Percentiles rank a stretch among this genome's conserved stretches.
phyloP scores from a whole-genome alignment of 768 basidiomycete species.

The Coprinopsis sp. region DNA sequence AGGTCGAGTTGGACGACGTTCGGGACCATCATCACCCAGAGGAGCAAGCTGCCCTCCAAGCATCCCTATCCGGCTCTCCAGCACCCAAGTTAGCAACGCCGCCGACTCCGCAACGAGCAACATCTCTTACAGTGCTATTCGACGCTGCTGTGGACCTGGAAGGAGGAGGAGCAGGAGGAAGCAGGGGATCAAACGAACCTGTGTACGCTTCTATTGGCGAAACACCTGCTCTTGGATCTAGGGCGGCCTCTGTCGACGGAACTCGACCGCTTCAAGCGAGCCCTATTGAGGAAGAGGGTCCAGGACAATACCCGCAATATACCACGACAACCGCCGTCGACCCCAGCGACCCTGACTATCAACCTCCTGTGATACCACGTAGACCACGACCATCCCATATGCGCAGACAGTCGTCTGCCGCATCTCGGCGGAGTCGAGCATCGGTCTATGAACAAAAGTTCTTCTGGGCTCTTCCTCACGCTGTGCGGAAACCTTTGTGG shows the following conservation, averaged over 20 bases:
- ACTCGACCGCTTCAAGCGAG: too few relatives aligned
- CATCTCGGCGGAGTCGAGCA: conserved; percentile 25
- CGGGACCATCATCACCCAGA: conserved; percentile 32
- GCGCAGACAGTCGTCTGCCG: conserved; percentile 12
- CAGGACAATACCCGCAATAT: too few relatives aligned
- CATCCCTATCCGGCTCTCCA: not conserved
- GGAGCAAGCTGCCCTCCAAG: conserved; percentile 8
- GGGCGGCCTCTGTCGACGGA: too few relatives aligned
- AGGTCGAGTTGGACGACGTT: conserved; percentile 70
- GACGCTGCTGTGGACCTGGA: conserved; percentile 28
- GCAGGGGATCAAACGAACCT: too few relatives aligned
- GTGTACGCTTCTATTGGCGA: conserved; percentile 34
- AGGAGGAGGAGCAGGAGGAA: too few relatives aligned
- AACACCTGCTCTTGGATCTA: conserved; percentile 24
- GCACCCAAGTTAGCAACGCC: not conserved
- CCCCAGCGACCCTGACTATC: too few relatives aligned
- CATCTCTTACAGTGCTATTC: conserved; percentile 30
- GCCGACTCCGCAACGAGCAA: conserved; percentile 15
- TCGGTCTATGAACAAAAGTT: conserved; percentile 43
- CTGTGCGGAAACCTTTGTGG: conserved; percentile 52
- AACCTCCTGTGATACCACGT: too few relatives aligned
- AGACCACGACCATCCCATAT: too few relatives aligned
- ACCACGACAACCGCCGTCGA: too few relatives aligned
- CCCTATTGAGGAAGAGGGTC: too few relatives aligned
- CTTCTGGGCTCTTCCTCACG: conserved; percentile 45